Conservation (phyloP, 1,284 basidiomycete genomes). For the Paramarasmius palmivorus region DNA sequence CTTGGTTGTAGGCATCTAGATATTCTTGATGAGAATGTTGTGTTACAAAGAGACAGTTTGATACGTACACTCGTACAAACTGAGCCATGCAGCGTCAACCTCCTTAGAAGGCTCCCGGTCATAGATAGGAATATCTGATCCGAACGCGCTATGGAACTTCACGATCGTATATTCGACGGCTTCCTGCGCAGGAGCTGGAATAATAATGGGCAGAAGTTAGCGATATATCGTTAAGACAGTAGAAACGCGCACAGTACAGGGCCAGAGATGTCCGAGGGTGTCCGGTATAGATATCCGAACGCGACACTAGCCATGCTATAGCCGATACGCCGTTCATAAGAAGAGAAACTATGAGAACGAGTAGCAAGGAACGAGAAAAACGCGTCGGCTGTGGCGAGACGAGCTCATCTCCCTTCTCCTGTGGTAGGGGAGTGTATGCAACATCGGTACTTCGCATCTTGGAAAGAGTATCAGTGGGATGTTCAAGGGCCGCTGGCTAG, state of each 20-base stretch:
- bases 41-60: neutral
- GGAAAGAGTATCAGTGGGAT: neutral
- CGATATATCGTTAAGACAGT: neutral
- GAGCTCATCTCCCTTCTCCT: neutral
- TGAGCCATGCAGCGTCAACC: slow-evolving; percentile 22
- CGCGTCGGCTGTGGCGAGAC: neutral
- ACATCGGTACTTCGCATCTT: neutral
- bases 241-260: slow-evolving; percentile 12
- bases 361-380: too few species aligned
- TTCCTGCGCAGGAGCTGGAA: slow-evolving; percentile 21
- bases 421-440: neutral
- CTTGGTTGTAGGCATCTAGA: slow-evolving; percentile 22
- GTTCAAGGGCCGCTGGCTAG: neutral
- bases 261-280: neutral
- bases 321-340: too few species aligned
- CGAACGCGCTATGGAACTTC: slow-evolving; percentile 25
- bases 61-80: slow-evolving; percentile 21
- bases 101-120: slow-evolving; percentile 22
- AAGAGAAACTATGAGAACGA: too few species aligned
- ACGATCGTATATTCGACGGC: slow-evolving; percentile 20
- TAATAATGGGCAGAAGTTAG: neutral
- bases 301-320: too few species aligned
- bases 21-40: neutral
- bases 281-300: too few species aligned
- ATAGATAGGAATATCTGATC: slow-evolving; percentile 20